Percentiles rank a stretch among this genome's conserved stretches.
Evolutionary conservation across 352 stramenopile genomes (phyloP).

Genomic region (Globisporangium takayamanum): DNA sequence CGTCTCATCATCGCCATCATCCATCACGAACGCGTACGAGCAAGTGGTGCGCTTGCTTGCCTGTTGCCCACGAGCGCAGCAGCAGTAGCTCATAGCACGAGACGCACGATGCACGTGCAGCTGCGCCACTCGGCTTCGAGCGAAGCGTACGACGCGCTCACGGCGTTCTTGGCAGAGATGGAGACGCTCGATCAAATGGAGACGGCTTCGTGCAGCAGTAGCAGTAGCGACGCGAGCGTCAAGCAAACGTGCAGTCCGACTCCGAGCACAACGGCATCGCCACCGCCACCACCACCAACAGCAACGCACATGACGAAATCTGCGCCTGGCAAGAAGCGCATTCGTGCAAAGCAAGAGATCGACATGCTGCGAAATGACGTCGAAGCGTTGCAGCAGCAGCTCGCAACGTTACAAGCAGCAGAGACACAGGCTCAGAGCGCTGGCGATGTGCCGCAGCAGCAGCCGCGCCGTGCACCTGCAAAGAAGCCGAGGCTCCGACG

Average conservation of each 20-base stretch:
- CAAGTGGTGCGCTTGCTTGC: background rate
- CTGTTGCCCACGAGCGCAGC: background rate
- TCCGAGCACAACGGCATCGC: background rate
- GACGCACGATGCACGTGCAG: background rate
- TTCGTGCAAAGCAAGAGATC: constrained; percentile 8
- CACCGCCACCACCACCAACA: background rate
- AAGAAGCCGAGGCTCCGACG: constrained; percentile 1
- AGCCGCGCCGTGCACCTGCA: background rate
- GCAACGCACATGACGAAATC: background rate
- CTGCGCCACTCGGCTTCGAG: background rate
- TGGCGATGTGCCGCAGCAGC: background rate
- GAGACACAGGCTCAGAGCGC: background rate
- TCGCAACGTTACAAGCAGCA: background rate
- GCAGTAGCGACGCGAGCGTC: background rate
- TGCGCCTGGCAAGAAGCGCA: background rate
- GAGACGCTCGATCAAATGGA: constrained; percentile 1
- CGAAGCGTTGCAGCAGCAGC: constrained; percentile 2
- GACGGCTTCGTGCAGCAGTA: background rate
- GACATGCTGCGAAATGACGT: constrained; percentile 3
- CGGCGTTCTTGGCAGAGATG: constrained; percentile 11
- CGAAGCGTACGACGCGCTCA: constrained; percentile 3
- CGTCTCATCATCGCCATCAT: background rate
- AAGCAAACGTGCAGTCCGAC: background rate
- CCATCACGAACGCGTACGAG: background rate
- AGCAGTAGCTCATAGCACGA: background rate